Evolutionary conservation across 352 stramenopile genomes (phyloP), one percentile per base, ranked within the genome.

Genomic region (Phytopythium mirpurense): DNA sequence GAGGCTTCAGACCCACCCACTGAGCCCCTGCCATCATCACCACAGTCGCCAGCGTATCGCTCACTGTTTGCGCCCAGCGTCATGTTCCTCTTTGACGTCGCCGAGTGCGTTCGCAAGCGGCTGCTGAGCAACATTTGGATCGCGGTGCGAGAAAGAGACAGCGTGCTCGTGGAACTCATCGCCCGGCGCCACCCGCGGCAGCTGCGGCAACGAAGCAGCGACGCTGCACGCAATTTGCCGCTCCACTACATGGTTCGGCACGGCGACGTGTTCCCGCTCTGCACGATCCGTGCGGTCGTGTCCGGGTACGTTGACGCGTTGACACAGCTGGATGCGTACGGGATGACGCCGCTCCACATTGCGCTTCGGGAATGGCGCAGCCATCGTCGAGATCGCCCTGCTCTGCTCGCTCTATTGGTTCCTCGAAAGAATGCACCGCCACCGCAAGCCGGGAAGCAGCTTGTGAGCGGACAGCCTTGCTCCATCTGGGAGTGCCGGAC

Each of bases 261-360:
- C 32, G 27, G 44, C 16, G n/a, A 56, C 2, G 37, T 59, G 3
- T 72, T 79, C 5, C 53, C 62, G 1, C 45, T 78, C 9, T 14
- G 49, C 23, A 61, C 86, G 4, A 46, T 87, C 24, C 49, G 54
- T 7, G 53, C 62, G 0, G 67, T 90, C n/a, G 68, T 71, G 1
- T 6, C 60, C 5, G 75, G 68, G 0, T 75, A 76, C 40, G 52
- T 42, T 0, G 71, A 86, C 5, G 80, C 73, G 7, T 56, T 84
- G 31, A 18, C 19, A n/a, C 51, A 62, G 10, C 43, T 29, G 5
- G 79, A 90, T 55, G 67, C 64, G 18, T 82, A 76, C 50, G 77
- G 73, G 8, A 80, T 85, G 57, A 86, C 73, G 12, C 80, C 80
- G 14, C 45, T 88, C 35, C 80, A 90, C 47, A 56, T 88, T 3